Conservation (phyloP, 768 basidiomycete genomes). For the Termitomyces sp. region DNA sequence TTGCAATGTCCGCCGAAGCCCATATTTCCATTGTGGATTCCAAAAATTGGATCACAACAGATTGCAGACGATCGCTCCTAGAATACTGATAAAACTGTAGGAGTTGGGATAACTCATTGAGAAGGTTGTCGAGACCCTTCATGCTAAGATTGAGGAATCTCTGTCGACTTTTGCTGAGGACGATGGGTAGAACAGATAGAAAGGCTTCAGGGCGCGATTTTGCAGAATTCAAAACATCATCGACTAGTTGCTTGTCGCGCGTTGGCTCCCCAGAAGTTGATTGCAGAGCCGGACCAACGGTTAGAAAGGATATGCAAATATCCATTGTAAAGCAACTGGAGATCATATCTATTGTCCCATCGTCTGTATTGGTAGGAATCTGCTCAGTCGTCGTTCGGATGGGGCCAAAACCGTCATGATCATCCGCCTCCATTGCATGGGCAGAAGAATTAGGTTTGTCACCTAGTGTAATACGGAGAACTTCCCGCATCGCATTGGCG, state of each 20-base stretch:
- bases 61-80: constrained; percentile 48
- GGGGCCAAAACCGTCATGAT: constrained; percentile 57
- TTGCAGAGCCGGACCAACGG: constrained; percentile 61
- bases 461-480: constrained; percentile 38
- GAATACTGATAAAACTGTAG: constrained; percentile 52
- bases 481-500: constrained; percentile 29
- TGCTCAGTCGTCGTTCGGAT: constrained; percentile 37
- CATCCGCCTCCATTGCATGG: constrained; percentile 31
- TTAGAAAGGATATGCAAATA: constrained; percentile 57
- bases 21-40: constrained; percentile 63
- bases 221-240: constrained; percentile 45
- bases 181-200: constrained; percentile 50
- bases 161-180: constrained; percentile 52
- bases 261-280: constrained; percentile 55
- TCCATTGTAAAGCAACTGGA: constrained; percentile 37
- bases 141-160: constrained; percentile 50
- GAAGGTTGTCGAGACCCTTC: constrained; percentile 47
- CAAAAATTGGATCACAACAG: constrained; percentile 58
- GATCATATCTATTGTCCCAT: constrained; percentile 21
- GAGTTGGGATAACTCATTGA: constrained; percentile 51
- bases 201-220: constrained; percentile 47
- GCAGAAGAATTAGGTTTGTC: constrained; percentile 16
- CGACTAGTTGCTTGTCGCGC: constrained; percentile 57
- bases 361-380: constrained; percentile 25
- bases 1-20: constrained; percentile 30